Base-by-base conservation (phyloP, 148 eudicot genomes). In the Salicornia ramosissima region DNA sequence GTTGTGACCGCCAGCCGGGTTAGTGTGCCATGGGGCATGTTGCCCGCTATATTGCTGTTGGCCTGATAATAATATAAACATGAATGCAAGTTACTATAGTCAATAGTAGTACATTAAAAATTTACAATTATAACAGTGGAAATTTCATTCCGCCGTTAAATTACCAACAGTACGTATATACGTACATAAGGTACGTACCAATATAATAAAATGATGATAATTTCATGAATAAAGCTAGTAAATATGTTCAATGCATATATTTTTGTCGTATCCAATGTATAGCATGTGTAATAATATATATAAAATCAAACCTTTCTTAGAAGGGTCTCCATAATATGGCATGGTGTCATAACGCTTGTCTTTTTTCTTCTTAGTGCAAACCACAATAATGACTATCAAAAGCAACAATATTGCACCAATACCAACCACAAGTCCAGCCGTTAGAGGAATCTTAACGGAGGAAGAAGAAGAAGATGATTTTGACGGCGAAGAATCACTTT, bases 401-500 rank as follows among this genome's bases (percentile, higher is more conserved):
- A 85, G 14, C 46, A 86, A 24, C 10, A 89, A 65, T 12, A 87
- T 22, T 1, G 83, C 16, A 6, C 74, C 85, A 19, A 68, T 80
- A 4, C 86, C 91, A 0, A 76, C 82, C 21, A 78, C 76, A 25
- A 64, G 74, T 18, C 91, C 96, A 2, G 73, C 81, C 1, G 83
- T 49, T 10, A 86, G 29, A 22, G 77, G 79, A 14, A 31, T 52
- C 40, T 73, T 75, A 36, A 8, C 8, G 8, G 40, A 36, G 31
- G 13, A 29, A 19, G 83, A 50, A 10, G 78, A 45, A 9, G 74
- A 67, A 2, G 76, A 50, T 30, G 70, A 29, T 59, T 42, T 47
- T 30, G 78, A 42, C 34, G 79, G 13, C 0, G 80, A 69, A 1
- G 74, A 69, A 21, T 70, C 68, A 24, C 61, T 53, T 21, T 26